phyloP scores from a whole-genome alignment of 2,329 filamentous ascomycete genomes.

The Pseudogymnoascus pannorum region DNA sequence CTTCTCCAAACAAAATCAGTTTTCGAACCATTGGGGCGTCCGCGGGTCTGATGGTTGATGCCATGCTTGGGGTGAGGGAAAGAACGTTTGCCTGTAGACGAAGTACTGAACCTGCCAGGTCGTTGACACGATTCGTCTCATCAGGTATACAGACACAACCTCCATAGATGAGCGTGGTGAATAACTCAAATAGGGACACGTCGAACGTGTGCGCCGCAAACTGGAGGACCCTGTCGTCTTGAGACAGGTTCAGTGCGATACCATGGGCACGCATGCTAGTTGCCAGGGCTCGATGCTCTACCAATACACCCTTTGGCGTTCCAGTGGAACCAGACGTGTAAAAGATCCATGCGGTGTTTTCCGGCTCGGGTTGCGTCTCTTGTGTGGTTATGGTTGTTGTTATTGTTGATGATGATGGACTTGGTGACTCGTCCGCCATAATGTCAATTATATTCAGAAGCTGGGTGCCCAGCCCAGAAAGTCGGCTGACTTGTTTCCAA shows the following conservation, averaged over 20 bases:
- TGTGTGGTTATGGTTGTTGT: background rate
- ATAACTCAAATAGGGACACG: conserved; percentile 17
- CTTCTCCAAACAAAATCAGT: conserved; percentile 42
- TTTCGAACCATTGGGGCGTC: background rate
- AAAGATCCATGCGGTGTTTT: conserved; percentile 16
- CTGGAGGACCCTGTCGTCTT: conserved; percentile 16
- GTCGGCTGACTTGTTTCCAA: background rate
- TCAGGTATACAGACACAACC: conserved; percentile 19
- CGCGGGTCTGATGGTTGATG: background rate
- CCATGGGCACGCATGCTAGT: conserved; percentile 10
- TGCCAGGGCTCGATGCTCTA: conserved; percentile 16
- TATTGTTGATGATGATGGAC: background rate
- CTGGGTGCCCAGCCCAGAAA: background rate
- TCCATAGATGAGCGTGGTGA: conserved; percentile 18
- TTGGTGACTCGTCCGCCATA: background rate
- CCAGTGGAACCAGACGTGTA: conserved; percentile 20
- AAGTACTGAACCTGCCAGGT: conserved; percentile 15
- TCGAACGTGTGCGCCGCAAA: conserved; percentile 21
- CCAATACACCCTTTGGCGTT: conserved; percentile 19
- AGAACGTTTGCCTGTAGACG: conserved; percentile 16
- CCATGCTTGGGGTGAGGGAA: conserved; percentile 17
- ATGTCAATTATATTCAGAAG: background rate
- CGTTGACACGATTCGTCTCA: conserved; percentile 17
- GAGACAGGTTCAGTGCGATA: background rate
- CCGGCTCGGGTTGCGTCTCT: background rate